Evolutionary conservation across 164 flowering plant genomes (phyloP), one percentile per base, ranked within the genome.

Genomic region (Vitis rupestris): DNA sequence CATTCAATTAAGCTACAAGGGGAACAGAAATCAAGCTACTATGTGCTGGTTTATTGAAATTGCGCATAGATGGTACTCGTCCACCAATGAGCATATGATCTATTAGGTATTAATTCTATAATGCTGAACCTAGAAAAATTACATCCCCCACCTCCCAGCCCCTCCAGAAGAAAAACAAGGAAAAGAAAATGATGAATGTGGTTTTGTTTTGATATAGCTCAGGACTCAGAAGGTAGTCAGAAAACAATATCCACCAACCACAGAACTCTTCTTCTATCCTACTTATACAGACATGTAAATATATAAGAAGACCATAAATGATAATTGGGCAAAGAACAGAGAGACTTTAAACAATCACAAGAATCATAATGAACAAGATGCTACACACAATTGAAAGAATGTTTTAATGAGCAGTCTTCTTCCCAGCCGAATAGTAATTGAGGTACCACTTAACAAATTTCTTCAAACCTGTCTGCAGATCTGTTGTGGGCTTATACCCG

Each of bases 401-500:
- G 55, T 66, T 10, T 87, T 82, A 86, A 19, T 75, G 81, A 49
- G 74, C 70, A 65, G 85, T 86, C 79, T 85, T 89, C 86, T 87
- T 87, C 67, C 90, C 89, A 55, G 58, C 72, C 6, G 76, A 71
- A 75, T 93, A 91, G 84, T 87, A 93, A 68, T 76, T 79, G 59
- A 86, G 74, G 66, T 89, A 89, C 94, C 94, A 89, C 69, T 79
- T 59, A 8, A 87, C 90, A 50, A 89, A 93, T 64, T 90, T 93
- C 92, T 93, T 91, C 87, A 93, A 74, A 10, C 98, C 98, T 0
- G 91, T 80, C 75, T 91, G 94, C 80, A 93, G 79, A 85, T 93
- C 94, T 2, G 97, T 93, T 0, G 90, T 80, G 56, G 98, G 98
- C 80, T 90, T 86, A 75, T 93, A 93, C 9, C 94, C 89, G 52